Evolutionary conservation across 2,329 filamentous ascomycete species (phyloP), one percentile per base, ranked within the genome.

Genomic region (Stachybotrys echinatus): DNA sequence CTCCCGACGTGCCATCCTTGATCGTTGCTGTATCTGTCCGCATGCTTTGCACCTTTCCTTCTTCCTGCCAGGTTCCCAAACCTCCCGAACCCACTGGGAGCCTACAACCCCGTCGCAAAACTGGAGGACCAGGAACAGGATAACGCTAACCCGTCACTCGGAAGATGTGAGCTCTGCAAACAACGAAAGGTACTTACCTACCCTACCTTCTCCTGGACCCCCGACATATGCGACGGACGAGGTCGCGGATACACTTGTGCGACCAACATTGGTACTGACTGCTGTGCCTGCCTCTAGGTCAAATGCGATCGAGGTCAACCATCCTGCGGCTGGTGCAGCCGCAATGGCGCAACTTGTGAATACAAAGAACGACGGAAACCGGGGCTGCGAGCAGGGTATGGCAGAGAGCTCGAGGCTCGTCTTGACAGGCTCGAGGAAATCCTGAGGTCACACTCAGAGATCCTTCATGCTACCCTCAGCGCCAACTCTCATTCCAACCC

Each of bases 151-250:
- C 53, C 54, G 48, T 31, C 51, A 12, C 55, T 65, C 44, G 61
- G 62, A 67, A 86, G 83, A 61, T 86, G 88, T 63, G 88, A 92
- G 69, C 76, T 88, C 47, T 90, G 88, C 73, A 91, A 92, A 69
- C 84, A 88, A 66, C 76, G 88, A 72, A 92, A 92, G 76, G 87
- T 89, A 69, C n/a, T n/a, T n/a, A n/a, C n/a, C n/a, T n/a, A n/a
- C 21, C 44, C 42, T 42, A 49, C 42, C 23, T 42, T 17, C 18
- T n/a, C 12, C 38, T 14, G 23, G 23, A 10, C 27, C 23, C n/a
- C n/a, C n/a, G n/a, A n/a, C n/a, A n/a, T n/a, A n/a, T n/a, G n/a
- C n/a, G n/a, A n/a, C n/a, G n/a, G n/a, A n/a, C n/a, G n/a, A n/a
- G n/a, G n/a, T n/a, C n/a, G n/a, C n/a, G n/a, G n/a, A n/a, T n/a